Base-by-base conservation (phyloP, 2,329 filamentous ascomycete genomes). In the Cadophora sp. region DNA sequence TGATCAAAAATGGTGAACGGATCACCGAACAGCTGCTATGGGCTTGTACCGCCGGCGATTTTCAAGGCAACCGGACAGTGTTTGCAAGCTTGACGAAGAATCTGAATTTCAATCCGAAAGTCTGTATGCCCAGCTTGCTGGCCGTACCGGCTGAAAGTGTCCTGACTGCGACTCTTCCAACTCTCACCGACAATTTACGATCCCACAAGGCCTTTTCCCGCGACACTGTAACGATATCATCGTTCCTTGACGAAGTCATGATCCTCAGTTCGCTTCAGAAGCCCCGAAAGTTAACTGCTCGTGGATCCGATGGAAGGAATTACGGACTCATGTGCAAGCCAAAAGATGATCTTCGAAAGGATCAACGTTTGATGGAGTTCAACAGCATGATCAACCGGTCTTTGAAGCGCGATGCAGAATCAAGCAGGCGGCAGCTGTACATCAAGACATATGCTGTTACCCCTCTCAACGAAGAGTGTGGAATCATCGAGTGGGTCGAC, bases 331-430 rank as follows among this genome's bases (percentile, higher is more conserved):
- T 99, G 65, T 96, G 97, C 82, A 99, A 99, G 76, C 96, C 96
- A 9, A 98, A 98, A 78, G 96, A 99, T 77, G 96, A 99, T 78
- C 86, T 99, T 27, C 91, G 96, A 60, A 99, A 97, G 72, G 96
- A 99, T 75, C 95, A 98, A 78, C 93, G 96, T 61, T 88, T 99
- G 22, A 99, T 99, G 94, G 96, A 99, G 77, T 99, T 99, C 83
- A 99, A 98, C 78, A 89, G 91, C 55, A 96, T 98, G 87, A 98
- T 99, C 82, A 99, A 99, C 78, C 87, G 96, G 67, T 93, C 95
- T 2, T 81, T 99, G 65, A 97, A 97, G 77, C 89, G 92, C 69
- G 94, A 98, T 75, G 90, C 94, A 1, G 94, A 97, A 76, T 92
- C 94, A 18, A 96, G 92, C 79, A 91, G 93, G 77, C 88, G 96